Evolutionary conservation across 768 basidiomycete species (phyloP), one percentile per base, ranked within the genome.

Genomic region (Coprinellus micaceus): DNA sequence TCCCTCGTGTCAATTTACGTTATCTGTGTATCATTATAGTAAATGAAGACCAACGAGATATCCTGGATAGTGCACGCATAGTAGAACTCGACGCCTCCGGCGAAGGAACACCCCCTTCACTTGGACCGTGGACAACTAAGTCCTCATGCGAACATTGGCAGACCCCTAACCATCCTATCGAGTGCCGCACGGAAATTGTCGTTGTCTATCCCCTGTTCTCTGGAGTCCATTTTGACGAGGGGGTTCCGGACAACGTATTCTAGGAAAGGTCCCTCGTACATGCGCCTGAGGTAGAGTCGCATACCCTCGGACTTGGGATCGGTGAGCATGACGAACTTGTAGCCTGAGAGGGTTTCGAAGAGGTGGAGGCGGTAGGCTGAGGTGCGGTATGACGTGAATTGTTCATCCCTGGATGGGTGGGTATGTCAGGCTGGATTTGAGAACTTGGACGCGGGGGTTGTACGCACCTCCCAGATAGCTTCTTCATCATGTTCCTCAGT

Each of bases 161-260:
- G 67, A 13, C 88, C 83, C 64, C 87, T 77, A 44, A 94, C 71
- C 53, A 92, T 69, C 47, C 89, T 82, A 71, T 94, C 93, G 11
- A 87, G 79, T 58, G 88, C 90, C 4, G 82, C 75, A 46, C 94
- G 83, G 60, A 95, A 94, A 66, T 90, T 88, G 67, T 96, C 93
- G 66, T 94, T 98, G 69, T 98, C 96, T 49, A 98, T 83, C 22
- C 96, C 96, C 46, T 82, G 80, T 60, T 85, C 85, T 62, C 78
- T 77, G 12, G 91, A 92, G 69, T 97, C 90, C 84, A 94, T 88
- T 46, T 76, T 77, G 3, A 89, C 79, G 29, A 98, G 77, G 2
- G 96, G 96, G 66, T 98, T 98, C 52, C 93, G 83, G 44, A 95
- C 93, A 28, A 97, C 94, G 66, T 87, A 92, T 70, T 97, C 93